A percentile compares a stretch with the other conserved stretches of the same genome.
These are phyloP conservation scores for Psilocybe tampanensis DNA, from an alignment of 768 basidiomycete species.

Conservation along the genomic window DNA sequence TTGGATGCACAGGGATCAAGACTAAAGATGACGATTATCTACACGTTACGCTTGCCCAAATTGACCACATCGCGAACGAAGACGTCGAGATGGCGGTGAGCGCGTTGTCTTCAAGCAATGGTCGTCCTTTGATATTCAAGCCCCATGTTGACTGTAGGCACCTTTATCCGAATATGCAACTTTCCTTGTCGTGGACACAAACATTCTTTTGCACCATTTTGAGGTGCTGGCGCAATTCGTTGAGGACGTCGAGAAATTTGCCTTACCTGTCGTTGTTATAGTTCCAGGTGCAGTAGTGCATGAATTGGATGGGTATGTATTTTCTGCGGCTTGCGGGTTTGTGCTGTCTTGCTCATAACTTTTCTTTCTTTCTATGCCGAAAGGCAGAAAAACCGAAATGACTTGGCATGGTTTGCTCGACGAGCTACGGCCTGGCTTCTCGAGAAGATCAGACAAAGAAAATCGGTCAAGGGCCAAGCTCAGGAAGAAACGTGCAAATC, in stretches of 20 bases:
- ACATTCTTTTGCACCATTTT: constrained; percentile 71
- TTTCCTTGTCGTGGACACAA: constrained; percentile 76
- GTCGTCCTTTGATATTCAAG: constrained; percentile 2
- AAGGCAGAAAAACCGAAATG: constrained; percentile 51
- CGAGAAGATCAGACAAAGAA: constrained; percentile 58
- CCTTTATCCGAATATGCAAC: constrained; percentile 42
- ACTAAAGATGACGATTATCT: constrained; percentile 24
- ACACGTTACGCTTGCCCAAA: constrained; percentile 48
- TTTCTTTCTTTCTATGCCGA: not conserved
- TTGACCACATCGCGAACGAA: constrained; percentile 58
- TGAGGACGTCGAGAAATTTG: constrained; percentile 53
- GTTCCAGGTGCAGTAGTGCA: constrained; percentile 76
- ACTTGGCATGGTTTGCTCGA: constrained; percentile 65
- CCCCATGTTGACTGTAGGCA: constrained; percentile 30
- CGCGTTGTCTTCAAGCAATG: not conserved
- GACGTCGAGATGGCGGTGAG: constrained; percentile 79
- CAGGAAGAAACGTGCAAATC: constrained; percentile 62
- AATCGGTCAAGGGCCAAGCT: constrained; percentile 60
- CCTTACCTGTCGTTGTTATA: constrained; percentile 59
- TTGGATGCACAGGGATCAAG: not conserved
- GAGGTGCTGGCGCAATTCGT: constrained; percentile 67
- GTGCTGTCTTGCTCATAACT: too few relatives aligned
- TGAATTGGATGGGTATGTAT: constrained; percentile 72
- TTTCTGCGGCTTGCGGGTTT: not conserved
- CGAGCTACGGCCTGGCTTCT: constrained; percentile 72